phyloP scores from a whole-genome alignment of 2,329 filamentous ascomycete species.

The Verticillium zaregamsianum region DNA sequence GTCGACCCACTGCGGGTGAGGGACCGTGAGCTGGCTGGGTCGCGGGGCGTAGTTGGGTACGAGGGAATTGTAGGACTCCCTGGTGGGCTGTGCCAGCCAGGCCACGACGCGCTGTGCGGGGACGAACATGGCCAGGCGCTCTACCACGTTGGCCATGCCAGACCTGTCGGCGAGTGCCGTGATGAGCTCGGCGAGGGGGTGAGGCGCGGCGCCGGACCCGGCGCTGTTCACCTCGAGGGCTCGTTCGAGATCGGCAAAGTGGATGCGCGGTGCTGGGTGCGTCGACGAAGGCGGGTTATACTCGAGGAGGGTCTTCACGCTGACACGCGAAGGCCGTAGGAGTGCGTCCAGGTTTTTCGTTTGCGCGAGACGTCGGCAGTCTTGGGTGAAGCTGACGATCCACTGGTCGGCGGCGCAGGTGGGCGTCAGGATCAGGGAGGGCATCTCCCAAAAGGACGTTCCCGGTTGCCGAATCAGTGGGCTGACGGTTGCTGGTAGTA shows the following conservation, averaged over 20 bases:
- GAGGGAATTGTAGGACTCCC: slow-evolving; percentile 20
- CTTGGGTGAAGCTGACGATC: slow-evolving; percentile 28
- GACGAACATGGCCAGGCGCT: slow-evolving; percentile 26
- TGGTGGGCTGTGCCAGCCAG: slow-evolving; percentile 25
- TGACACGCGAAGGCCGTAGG: slow-evolving; percentile 26
- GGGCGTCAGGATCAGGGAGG: slow-evolving; percentile 23
- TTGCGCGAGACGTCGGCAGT: slow-evolving; percentile 27
- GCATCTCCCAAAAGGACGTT: slow-evolving; percentile 24
- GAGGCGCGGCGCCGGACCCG: slow-evolving; percentile 1
- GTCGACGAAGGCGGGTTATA: slow-evolving; percentile 16
- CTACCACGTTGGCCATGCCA: slow-evolving; percentile 21
- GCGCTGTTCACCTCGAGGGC: slow-evolving; percentile 5
- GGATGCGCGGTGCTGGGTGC: slow-evolving; percentile 15
- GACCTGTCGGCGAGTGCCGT: slow-evolving; percentile 23
- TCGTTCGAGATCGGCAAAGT: slow-evolving; percentile 12
- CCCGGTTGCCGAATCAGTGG: slow-evolving; percentile 21
- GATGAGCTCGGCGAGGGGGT: slow-evolving; percentile 25
- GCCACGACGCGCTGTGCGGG: slow-evolving; percentile 23
- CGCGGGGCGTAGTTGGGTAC: slow-evolving; percentile 18
- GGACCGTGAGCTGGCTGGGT: slow-evolving; percentile 20
- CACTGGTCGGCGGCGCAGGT: slow-evolving; percentile 28
- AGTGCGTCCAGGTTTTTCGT: slow-evolving; percentile 21
- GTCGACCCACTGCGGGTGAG: slow-evolving; percentile 27
- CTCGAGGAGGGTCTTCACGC: slow-evolving; percentile 27
- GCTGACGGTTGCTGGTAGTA: slow-evolving; percentile 25